Evolutionary conservation across 1,284 basidiomycete genomes (phyloP), one percentile per base, ranked within the genome.

Genomic region (Veloboletus limbatus): DNA sequence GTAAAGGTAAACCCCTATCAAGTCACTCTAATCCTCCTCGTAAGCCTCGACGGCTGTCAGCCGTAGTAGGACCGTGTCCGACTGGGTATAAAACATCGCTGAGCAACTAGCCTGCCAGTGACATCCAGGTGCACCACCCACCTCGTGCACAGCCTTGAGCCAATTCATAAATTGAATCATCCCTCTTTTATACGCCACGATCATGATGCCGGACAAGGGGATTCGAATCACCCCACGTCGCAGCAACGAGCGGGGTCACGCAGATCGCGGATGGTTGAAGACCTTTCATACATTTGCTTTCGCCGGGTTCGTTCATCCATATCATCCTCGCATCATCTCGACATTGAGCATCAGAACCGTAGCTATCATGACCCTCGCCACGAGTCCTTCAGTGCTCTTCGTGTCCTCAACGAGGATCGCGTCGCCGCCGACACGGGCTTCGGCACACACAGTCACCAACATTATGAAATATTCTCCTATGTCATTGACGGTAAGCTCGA

Each of bases 401-500:
- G 86, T 4, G 82, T 88, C 38, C 78, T 97, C 65, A 97, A 97
- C 68, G 94, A 97, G 67, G 94, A 97, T 60, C 81, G 92, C 26
- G 91, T 97, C 22, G 79, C 78, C 3, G 71, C 88, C 4, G 62
- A 69, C 3, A 85, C 81, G 7, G 95, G 94, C 0, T 97, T 97
- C 57, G 92, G 90, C 4, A 85, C 82, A 0, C 93, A 97, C 59
- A 74, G 77, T 8, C 95, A 97, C 63, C 74, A 80, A 26, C 87
- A 90, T 62, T 90, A 91, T 56, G 92, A 98, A 62, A 97, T 97
- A 55, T 97, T 95, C 71, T 87, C 84, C 2, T 95, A 97, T 56
- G 69, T 93, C 40, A 79, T 93, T 25, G 61, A 68, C n/a, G 91
- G 91, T 3, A 74, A 85, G 56, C 73, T 93, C 21, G 82, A 89